phyloP scores from a whole-genome alignment of 1,284 basidiomycete species.

The Erythrobasidium hasegawianum region DNA sequence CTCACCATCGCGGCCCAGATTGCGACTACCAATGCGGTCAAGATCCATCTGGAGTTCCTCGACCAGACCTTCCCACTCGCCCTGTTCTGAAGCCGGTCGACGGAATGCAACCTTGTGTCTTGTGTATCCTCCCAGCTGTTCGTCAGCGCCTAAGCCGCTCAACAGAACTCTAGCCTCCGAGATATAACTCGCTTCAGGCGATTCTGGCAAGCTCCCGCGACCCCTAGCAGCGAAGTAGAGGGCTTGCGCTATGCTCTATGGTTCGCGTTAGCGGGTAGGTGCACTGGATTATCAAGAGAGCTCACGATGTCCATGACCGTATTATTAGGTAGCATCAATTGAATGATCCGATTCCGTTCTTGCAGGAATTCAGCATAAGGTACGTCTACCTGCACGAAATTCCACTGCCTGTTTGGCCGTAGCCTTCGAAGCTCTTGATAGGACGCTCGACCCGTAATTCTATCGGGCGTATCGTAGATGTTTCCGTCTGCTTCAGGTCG shows the following conservation, averaged over 20 bases:
- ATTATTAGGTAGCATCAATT: conserved; percentile 61
- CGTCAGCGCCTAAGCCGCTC: conserved; percentile 91
- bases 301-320: conserved; percentile 83
- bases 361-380: conserved; percentile 62
- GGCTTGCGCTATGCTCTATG: conserved; percentile 82
- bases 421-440: conserved; percentile 67
- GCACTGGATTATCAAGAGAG: neutral
- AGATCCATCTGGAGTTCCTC: conserved; percentile 90
- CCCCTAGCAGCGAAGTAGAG: conserved; percentile 89
- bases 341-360: conserved; percentile 55
- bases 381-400: conserved; percentile 85
- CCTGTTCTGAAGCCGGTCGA: conserved; percentile 33
- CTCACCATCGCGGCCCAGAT: conserved; percentile 90
- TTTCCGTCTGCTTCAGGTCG: neutral
- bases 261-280: conserved; percentile 3
- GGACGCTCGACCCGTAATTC: conserved; percentile 72
- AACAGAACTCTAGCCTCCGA: conserved; percentile 78
- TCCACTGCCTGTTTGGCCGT: conserved; percentile 74
- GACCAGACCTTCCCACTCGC: conserved; percentile 65
- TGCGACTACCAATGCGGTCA: conserved; percentile 81
- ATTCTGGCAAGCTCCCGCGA: conserved; percentile 57
- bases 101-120: conserved; percentile 77
- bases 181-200: conserved; percentile 56
- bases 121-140: conserved; percentile 89
- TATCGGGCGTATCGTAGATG: conserved; percentile 70